These are phyloP conservation scores for Eimeria maxima DNA, from an alignment of 169 alveolate genomes.

Conservation along the genomic window DNA sequence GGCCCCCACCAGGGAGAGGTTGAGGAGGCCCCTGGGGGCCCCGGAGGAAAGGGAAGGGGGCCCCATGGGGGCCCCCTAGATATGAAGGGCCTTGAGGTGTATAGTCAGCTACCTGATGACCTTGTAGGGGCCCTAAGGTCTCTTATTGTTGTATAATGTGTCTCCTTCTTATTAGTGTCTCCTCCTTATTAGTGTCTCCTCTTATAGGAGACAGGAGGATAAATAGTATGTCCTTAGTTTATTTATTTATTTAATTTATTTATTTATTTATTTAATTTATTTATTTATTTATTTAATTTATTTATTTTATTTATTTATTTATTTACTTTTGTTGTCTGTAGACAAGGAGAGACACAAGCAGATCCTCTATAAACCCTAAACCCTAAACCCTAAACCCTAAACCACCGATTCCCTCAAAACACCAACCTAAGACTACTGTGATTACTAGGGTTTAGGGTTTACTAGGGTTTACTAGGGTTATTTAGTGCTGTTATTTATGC, in stretches of 20 bases:
- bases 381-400: not conserved
- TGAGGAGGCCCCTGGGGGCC: no score
- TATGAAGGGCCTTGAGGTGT: constrained; percentile 3
- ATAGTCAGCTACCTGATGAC: not conserved
- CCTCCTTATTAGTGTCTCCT: not conserved
- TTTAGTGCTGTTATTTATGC: no score
- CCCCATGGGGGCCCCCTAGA: not conserved
- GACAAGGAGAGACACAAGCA: not conserved
- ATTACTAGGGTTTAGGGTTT: not conserved
- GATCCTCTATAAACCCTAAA: not conserved
- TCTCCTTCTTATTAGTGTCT: not conserved
- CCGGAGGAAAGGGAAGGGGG: no score
- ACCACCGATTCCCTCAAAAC: not conserved
- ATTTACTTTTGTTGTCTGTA: no score
- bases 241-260: no score
- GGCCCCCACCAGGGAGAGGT: no score
- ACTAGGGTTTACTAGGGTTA: no score
- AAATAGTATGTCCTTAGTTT: no score
- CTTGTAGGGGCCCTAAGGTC: not conserved
- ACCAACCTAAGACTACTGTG: not conserved
- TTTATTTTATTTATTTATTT: no score
- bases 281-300: no score
- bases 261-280: no score
- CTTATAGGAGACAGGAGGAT: not conserved
- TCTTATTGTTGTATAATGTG: not conserved